These are phyloP conservation scores for Myxozyma sirexii DNA, from an alignment of 805 yeast species.

Conservation along the genomic window DNA sequence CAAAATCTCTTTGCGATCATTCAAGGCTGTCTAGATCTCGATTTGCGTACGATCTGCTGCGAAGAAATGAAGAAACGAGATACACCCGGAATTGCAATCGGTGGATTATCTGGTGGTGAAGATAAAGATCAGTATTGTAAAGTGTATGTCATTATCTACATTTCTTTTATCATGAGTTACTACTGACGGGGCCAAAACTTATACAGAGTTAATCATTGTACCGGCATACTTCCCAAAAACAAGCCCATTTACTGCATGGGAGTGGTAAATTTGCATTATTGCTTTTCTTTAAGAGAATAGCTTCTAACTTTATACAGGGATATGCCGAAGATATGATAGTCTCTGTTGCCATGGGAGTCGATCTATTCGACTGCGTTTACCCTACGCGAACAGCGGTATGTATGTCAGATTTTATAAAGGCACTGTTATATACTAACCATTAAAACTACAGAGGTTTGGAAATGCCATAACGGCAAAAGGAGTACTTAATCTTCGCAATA, in stretches of 20 bases:
- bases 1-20: slow-evolving; percentile 51
- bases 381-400: slow-evolving; percentile 48
- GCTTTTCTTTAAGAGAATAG: not conserved
- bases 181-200: not conserved
- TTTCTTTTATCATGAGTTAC: too few relatives aligned
- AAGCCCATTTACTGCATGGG: slow-evolving; percentile 54
- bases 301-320: slow-evolving; percentile 37
- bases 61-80: slow-evolving; percentile 48
- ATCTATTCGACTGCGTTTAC: slow-evolving; percentile 51
- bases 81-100: slow-evolving; percentile 53
- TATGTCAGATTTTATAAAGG: not conserved
- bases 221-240: slow-evolving; percentile 46
- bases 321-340: slow-evolving; percentile 53
- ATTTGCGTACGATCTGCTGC: slow-evolving; percentile 46
- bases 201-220: slow-evolving; percentile 44
- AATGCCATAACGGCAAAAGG: slow-evolving; percentile 49
- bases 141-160: slow-evolving; percentile 32
- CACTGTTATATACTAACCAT: not conserved
- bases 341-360: slow-evolving; percentile 52
- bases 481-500: slow-evolving; percentile 43
- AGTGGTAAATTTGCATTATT: slow-evolving; percentile 35
- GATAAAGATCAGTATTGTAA: slow-evolving; percentile 48
- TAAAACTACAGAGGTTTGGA: slow-evolving; percentile 45
- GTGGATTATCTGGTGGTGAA: slow-evolving; percentile 53
- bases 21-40: slow-evolving; percentile 51